A percentile compares a stretch with the other conserved stretches of the same genome.
phyloP scores from a whole-genome alignment of 768 basidiomycete species.

The Calocera viscosa region DNA sequence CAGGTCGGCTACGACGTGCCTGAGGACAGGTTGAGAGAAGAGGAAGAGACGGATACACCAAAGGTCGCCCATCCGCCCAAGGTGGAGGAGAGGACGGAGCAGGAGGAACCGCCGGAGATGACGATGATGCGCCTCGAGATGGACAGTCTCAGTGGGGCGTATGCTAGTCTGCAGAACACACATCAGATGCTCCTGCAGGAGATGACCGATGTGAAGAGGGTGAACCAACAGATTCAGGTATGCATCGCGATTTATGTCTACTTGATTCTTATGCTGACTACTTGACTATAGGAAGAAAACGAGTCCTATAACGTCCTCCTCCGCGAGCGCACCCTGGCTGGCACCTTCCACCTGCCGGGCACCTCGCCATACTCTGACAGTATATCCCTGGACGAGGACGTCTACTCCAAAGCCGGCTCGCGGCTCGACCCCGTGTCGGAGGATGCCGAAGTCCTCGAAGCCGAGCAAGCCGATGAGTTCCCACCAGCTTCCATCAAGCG shows the following conservation, averaged over 20 bases:
- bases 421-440: not conserved
- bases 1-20: not conserved
- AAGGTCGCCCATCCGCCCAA: conserved; percentile 18
- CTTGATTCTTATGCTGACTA: not conserved
- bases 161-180: conserved; percentile 71
- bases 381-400: not conserved
- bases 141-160: conserved; percentile 74
- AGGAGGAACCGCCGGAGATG: conserved; percentile 77
- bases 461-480: not conserved
- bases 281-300: conserved; percentile 58
- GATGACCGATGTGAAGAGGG: conserved; percentile 71
- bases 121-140: conserved; percentile 70
- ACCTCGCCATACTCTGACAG: not conserved
- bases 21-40: conserved; percentile 29
- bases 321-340: conserved; percentile 79
- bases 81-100: conserved; percentile 49
- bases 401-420: conserved; percentile 1
- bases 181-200: conserved; percentile 74
- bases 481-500: not conserved
- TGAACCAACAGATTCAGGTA: conserved; percentile 66
- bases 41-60: conserved; percentile 22
- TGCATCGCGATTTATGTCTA: not conserved
- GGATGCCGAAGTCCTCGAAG: conserved; percentile 1
- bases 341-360: conserved; percentile 64
- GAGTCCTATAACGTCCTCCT: conserved; percentile 92